Conservation (phyloP, 2,329 filamentous ascomycete species). For the Apiospora pterosperma region DNA sequence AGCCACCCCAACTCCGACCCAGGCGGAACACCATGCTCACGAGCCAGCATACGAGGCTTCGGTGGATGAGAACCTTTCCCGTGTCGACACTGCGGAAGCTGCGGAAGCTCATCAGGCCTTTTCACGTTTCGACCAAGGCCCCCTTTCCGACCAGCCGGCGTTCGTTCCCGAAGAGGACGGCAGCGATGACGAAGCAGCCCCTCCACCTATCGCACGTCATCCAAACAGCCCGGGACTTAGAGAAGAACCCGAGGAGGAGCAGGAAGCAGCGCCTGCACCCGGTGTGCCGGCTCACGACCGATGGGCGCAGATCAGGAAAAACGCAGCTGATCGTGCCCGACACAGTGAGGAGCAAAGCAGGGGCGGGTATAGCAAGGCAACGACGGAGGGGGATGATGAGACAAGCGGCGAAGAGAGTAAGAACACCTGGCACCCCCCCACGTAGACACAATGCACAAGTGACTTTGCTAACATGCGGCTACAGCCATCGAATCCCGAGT, state of each 20-base stretch:
- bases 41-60: constrained; percentile 40
- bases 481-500: constrained; percentile 95
- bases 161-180: constrained; percentile 63
- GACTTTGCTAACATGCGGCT: constrained; percentile 19
- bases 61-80: constrained; percentile 49
- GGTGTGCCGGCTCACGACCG: constrained; percentile 60
- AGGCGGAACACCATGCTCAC: constrained; percentile 20
- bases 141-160: constrained; percentile 80
- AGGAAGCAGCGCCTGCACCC: constrained; percentile 28
- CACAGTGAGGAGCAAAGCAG: constrained; percentile 63
- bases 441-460: background rate
- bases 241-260: constrained; percentile 17
- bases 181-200: constrained; percentile 44
- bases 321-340: constrained; percentile 75
- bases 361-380: constrained; percentile 50
- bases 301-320: constrained; percentile 95
- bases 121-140: constrained; percentile 80
- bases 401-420: constrained; percentile 78
- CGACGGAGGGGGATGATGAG: constrained; percentile 70
- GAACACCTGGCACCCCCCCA: constrained; percentile 8
- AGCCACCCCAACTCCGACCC: background rate
- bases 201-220: constrained; percentile 45
- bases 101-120: constrained; percentile 59
- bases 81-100: constrained; percentile 56
- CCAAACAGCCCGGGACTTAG: constrained; percentile 11